These are phyloP conservation scores for Eimeria falciformis DNA, from an alignment of 169 alveolate genomes.

Conservation along the genomic window DNA sequence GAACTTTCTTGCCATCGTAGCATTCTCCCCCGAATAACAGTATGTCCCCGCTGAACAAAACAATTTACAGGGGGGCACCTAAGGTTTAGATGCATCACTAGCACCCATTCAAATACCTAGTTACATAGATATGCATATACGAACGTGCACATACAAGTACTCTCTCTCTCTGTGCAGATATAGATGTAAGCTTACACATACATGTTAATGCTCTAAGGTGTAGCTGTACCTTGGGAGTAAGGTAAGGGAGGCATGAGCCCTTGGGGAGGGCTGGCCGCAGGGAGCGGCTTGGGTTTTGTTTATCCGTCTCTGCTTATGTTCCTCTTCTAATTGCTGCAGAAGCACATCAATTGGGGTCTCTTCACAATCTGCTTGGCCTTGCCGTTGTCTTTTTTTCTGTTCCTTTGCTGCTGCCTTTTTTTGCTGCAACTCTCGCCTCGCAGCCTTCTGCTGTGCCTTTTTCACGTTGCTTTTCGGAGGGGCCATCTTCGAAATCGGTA, in stretches of 20 bases:
- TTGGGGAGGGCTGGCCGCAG: constrained; percentile 84
- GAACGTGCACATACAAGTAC: not conserved
- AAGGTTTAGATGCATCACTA: not conserved
- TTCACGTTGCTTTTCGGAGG: constrained; percentile 43
- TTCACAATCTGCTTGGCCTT: constrained; percentile 26
- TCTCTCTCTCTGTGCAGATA: not conserved
- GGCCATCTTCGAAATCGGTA: constrained; percentile 27
- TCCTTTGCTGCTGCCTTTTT: constrained; percentile 63
- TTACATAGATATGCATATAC: not conserved
- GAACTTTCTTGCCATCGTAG: constrained; percentile 88
- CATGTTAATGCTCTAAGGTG: not conserved
- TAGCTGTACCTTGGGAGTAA: constrained; percentile 78
- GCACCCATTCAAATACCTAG: not conserved
- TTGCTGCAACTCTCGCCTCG: constrained; percentile 62
- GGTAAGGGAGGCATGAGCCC: constrained; percentile 86
- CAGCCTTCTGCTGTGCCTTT: constrained; percentile 74
- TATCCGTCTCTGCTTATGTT: constrained; percentile 47
- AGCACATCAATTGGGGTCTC: constrained; percentile 26
- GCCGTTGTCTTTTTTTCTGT: constrained; percentile 35
- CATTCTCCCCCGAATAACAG: constrained; percentile 94
- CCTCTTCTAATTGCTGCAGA: constrained; percentile 41
- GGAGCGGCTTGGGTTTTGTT: constrained; percentile 73
- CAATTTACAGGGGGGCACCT: too few relatives aligned
- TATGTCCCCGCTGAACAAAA: constrained; percentile 82
- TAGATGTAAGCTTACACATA: not conserved